Base-by-base conservation (phyloP, 371 early-diverging fungal species). In the Capillidium rhysosporum region DNA sequence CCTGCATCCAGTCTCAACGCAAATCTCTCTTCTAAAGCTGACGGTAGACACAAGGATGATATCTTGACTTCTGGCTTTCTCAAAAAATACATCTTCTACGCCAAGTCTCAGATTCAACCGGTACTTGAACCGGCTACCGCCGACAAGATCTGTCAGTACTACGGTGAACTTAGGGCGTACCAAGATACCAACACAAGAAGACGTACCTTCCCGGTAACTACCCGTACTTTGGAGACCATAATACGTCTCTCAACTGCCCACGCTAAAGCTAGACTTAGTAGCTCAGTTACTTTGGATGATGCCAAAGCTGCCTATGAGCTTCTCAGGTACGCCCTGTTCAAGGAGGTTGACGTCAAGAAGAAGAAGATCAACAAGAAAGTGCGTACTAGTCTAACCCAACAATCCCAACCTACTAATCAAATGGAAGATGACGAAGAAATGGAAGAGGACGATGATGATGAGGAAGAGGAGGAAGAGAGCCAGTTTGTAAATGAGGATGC, bases 161-260 rank as follows among this genome's bases (percentile, higher is more conserved):
- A 93, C 56, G 79, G 85, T 21, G 79, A 85, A 25, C 71, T 94
- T 52, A 71, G 81, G 46, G 70, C 70, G 20, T 59, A 46, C 12
- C 43, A 56, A 30, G 47, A 65, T 53, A 63, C 61, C 2, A 48
- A 54, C 48, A 54, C 60, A 57, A 18, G 49, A 38, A 26, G 65
- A 58, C 64, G 69, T 75, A 78, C 70, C 40, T 72, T 69, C 20
- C 98, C 99, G 16, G 76, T 99, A 44, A 99, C 99, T 5, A 89
- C 98, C 7, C 86, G 99, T 75, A 88, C 98, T 12, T 75, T 99
- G 31, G 99, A 99, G 68, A 98, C 99, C 0, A 70, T 99, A 49
- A 98, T 99, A 60, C 89, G 99, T 69, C 68, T 99, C 51, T 76
- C 97, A 1, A 96, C 98, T 9, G 98, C 99, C 5, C 91, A 96